Evolutionary conservation across 345 rosid species (phyloP).

Genomic region (Brassica rapa): DNA sequence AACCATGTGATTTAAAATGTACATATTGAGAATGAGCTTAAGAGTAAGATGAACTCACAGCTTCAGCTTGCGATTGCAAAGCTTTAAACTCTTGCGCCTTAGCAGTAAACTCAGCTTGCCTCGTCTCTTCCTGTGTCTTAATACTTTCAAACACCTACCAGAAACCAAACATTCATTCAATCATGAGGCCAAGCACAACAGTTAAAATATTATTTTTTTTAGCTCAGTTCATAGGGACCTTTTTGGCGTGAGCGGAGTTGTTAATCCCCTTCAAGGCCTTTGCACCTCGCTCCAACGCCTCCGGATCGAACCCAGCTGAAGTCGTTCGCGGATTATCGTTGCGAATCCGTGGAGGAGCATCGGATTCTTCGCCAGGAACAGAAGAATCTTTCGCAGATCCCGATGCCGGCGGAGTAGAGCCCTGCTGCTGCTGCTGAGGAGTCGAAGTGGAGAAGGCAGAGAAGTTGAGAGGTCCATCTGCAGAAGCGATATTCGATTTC

Average conservation of each 20-base stretch:
- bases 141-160: conserved; percentile 72
- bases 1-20: no score
- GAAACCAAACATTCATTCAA: conserved; percentile 21
- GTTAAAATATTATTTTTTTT: background rate
- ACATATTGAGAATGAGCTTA: no score
- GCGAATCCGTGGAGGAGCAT: conserved; percentile 51
- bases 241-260: conserved; percentile 69
- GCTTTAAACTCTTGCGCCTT: conserved; percentile 84
- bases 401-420: conserved; percentile 34
- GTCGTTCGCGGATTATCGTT: conserved; percentile 78
- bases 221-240: conserved; percentile 42
- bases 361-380: conserved; percentile 42
- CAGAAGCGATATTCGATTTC: conserved; percentile 44
- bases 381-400: conserved; percentile 38
- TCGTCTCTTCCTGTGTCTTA: conserved; percentile 86
- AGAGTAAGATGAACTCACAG: conserved; percentile 51
- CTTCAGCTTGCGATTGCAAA: conserved; percentile 85
- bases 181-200: conserved; percentile 2
- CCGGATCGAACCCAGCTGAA: conserved; percentile 89
- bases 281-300: conserved; percentile 89
- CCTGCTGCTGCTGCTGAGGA: conserved; percentile 38
- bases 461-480: conserved; percentile 72
- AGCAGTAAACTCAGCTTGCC: conserved; percentile 60
- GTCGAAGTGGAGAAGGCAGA: conserved; percentile 43
- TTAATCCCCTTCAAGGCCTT: conserved; percentile 68